Base-by-base conservation (phyloP, 306 rosid species). In the Vigna radiata region DNA sequence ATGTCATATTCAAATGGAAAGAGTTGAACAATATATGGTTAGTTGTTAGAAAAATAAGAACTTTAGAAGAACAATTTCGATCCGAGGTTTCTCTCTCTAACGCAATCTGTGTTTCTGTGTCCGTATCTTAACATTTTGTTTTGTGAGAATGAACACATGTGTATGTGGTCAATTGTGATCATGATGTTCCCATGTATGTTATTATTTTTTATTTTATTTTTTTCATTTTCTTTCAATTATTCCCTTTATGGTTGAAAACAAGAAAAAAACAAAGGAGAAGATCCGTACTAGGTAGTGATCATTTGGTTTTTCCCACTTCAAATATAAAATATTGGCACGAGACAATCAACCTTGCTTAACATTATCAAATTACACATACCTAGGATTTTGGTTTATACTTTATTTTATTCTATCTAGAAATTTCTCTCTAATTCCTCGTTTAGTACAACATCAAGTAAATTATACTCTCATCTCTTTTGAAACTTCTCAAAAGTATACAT, bases 41-140 rank as follows among this genome's bases (percentile, higher is more conserved):
- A 64, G 73, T 79, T 63, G 73, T 80, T 37, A 47, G 18, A 19
- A 47, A 17, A 19, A 44, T 27, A 66, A 46, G 70, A 74, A 48
- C 12, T 31, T 62, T 23, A 69, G 70, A 81, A 72, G 77, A 79
- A 55, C 72, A 65, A 73, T 9, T 49, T 67, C 83, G 84, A 84
- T 79, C 91, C 81, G 68, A 84, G 86, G 89, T 87, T 89, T 89
- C 88, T 83, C 75, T 87, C 68, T 87, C 87, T 76, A 41, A 68
- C 68, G 77, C 66, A 79, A 48, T 77, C 79, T 83, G 47, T 81
- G 74, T 81, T 68, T 78, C 68, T 55, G 53, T 72, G 54, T 44
- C 58, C 72, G 80, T 61, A 49, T 68, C 50, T 70, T 43, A 43
- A 58, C 37, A 23, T 68, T 27, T 75, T 69, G 62, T 52, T 66